Evolutionary conservation across 257 asterid species (phyloP).

Genomic region (Osmanthus fragrans): DNA sequence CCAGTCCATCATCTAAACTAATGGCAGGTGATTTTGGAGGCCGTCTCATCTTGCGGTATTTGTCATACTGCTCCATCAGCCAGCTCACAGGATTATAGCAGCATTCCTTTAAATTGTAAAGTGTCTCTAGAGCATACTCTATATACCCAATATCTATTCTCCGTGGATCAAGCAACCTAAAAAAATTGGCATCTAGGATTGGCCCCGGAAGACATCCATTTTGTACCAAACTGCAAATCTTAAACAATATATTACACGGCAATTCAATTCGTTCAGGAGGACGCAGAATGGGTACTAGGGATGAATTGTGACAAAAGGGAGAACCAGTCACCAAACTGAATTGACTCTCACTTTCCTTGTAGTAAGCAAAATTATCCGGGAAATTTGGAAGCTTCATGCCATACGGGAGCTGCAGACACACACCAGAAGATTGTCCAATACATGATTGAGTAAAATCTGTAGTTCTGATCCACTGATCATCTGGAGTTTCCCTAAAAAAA

Average conservation of each 20-base stretch:
- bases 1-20: constrained; percentile 66
- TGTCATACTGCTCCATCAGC: constrained; percentile 56
- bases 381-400: constrained; percentile 63
- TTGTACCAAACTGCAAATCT: constrained; percentile 69
- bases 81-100: constrained; percentile 79
- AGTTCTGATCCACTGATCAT: constrained; percentile 90
- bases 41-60: constrained; percentile 34
- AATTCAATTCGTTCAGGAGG: constrained; percentile 47
- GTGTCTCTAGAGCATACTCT: constrained; percentile 68
- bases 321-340: constrained; percentile 39
- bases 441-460: constrained; percentile 63
- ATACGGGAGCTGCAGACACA: constrained; percentile 65
- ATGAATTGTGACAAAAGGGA: constrained; percentile 41
- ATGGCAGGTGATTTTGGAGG: constrained; percentile 65
- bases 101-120: constrained; percentile 62
- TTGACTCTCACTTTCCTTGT: constrained; percentile 44
- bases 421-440: constrained; percentile 83
- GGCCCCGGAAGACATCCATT: constrained; percentile 85
- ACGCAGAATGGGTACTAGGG: constrained; percentile 66
- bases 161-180: constrained; percentile 50
- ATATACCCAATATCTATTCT: constrained; percentile 34
- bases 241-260: constrained; percentile 66
- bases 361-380: constrained; percentile 51
- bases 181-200: constrained; percentile 50
- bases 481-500: constrained; percentile 49